phyloP scores from a whole-genome alignment of 257 asterid genomes.

The Solanum bukasovii region DNA sequence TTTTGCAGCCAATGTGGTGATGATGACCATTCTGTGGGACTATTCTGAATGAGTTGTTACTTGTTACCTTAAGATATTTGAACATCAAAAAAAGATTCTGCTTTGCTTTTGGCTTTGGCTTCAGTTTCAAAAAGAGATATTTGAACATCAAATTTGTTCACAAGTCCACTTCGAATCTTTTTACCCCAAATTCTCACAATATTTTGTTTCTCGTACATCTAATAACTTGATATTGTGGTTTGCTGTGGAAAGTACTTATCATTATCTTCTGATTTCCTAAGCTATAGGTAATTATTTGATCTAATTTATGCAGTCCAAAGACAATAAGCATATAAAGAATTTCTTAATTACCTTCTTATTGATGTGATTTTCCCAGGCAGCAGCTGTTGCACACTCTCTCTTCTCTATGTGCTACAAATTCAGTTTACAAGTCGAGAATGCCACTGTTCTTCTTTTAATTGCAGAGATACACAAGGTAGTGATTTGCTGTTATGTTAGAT shows the following conservation, averaged over 20 bases:
- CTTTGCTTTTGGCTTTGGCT: not conserved
- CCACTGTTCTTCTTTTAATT: slow-evolving; percentile 80
- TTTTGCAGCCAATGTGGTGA: not conserved
- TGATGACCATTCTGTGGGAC: not conserved
- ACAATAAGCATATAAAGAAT: not conserved
- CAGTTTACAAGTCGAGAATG: slow-evolving; percentile 86
- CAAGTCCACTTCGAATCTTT: not conserved
- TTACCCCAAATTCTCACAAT: not conserved
- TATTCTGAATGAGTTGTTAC: not conserved
- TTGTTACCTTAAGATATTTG: not conserved
- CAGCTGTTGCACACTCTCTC: slow-evolving; percentile 73
- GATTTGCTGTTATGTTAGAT: not conserved
- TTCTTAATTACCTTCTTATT: slow-evolving; percentile 9
- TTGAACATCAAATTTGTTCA: not conserved
- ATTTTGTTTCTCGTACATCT: not conserved
- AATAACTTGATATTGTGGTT: not conserved
- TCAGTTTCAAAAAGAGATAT: not conserved
- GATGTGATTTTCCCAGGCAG: slow-evolving; percentile 57
- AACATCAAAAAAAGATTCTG: not conserved
- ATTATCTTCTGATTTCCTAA: not conserved
- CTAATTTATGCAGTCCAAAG: not conserved
- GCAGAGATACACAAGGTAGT: slow-evolving; percentile 96
- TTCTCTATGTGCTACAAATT: slow-evolving; percentile 72
- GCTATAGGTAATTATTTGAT: not conserved
- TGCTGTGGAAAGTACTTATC: not conserved